Evolutionary conservation across 805 yeast genomes (phyloP), one percentile per base, ranked within the genome.

Genomic region (Lipomyces sp.): DNA sequence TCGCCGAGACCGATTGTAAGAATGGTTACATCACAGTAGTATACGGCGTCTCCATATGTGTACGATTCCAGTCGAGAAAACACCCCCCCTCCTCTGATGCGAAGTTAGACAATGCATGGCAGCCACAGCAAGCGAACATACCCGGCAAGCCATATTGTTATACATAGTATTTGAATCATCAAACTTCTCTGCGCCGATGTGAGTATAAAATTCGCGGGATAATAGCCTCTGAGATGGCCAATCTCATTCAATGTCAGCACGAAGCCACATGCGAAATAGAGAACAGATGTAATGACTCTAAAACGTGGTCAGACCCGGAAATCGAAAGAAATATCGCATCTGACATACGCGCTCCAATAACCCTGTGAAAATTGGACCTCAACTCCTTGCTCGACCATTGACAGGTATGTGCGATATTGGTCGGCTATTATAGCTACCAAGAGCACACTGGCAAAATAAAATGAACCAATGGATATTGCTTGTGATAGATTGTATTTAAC

Each of bases 1-100:
- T 90, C 95, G 50, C 97, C 97, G 18, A 88, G 80, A 0, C 97
- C 97, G 35, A 92, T 84, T 1, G 97, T 92, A 58, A 90, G 79
- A 51, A 89, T 79, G 0, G 96, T 87, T 0, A 90, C 92, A 10
- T 85, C 84, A 72, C 92, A 86, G 75, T 84, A 90, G 74, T 90
- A 92, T 57, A 90, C 75, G 0, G 90, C 86, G n/a, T 86, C 81
- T 0, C 92, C 92, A 74, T 83, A 90, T 0, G 82, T 79, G 8
- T 86, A 73, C 53, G 80, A 75, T 51, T 86, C 70, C 57, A 87
- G 64, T 3, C 77, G 72, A 0, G 85, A 79, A 71, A 86, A 86
- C 72, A 86, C 75, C 1, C 85, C 88, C 1, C 90, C 84, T 10
- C 97, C 97, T 76, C 54, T 51, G 34, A 29, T 13, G n/a, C 2